Percentiles rank a stretch among this genome's conserved stretches.
Evolutionary conservation across 257 asterid species (phyloP).

Genomic region (Nicotiana noctiflora): DNA sequence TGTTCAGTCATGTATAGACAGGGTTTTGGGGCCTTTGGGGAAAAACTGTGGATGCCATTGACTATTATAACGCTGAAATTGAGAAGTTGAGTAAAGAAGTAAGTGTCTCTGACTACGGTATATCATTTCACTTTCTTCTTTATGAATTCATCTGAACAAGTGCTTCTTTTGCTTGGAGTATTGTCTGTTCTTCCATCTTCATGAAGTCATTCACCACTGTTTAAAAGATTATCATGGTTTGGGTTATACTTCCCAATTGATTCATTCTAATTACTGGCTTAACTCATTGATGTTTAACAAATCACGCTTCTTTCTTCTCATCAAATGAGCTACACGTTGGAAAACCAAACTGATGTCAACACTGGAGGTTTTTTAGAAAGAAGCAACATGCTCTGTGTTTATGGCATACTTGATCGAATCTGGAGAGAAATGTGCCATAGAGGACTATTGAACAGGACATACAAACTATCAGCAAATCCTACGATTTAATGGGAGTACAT

Average conservation of each 20-base stretch:
- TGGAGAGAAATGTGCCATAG: not conserved
- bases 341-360: not conserved
- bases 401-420: not conserved
- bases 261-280: not conserved
- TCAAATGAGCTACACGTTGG: not conserved
- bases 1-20: conserved; percentile 47
- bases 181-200: not conserved
- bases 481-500: not conserved
- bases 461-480: not conserved
- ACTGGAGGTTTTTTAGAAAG: not conserved
- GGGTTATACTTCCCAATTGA: not conserved
- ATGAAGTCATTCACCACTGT: not conserved
- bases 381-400: not conserved
- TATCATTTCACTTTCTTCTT: not conserved
- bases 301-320: not conserved
- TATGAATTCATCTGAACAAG: not conserved
- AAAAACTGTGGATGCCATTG: conserved; percentile 65
- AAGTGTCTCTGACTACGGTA: conserved; percentile 24
- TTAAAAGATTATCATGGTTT: not conserved
- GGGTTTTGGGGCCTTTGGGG: conserved; percentile 79
- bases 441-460: not conserved
- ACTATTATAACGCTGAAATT: conserved; percentile 48
- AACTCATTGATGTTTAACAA: not conserved
- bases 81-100: conserved; percentile 49
- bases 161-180: not conserved